Evolutionary conservation across 805 yeast genomes (phyloP), one percentile per base, ranked within the genome.

Genomic region (Yamadazyma tumulicola): DNA sequence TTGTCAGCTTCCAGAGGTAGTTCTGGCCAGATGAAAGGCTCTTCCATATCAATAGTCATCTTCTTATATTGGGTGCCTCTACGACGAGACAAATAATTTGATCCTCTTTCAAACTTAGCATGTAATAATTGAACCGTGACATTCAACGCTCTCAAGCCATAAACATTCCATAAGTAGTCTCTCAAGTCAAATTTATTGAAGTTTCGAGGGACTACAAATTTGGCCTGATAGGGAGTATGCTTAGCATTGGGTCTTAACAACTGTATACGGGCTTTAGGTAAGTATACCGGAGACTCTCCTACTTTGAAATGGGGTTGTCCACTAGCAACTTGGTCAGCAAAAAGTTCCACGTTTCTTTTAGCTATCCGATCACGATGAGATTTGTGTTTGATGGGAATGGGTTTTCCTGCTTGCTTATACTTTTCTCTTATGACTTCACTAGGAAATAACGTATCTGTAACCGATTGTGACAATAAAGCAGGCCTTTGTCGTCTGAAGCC

Each of bases 161-260:
- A 93, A 4, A 93, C 69, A 50, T 89, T 79, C 75, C 80, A 93
- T 43, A 93, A 69, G 55, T 93, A 93, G 64, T 93, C 99, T 59
- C 98, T 77, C 42, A 93, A 71, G 59, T 91, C 97, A 65, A 93
- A 70, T 59, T 89, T 91, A 69, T 93, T 93, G 72, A 93, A 89
- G 36, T 85, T 77, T 53, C 84, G 78, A 11, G 99, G 98, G 13
- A 94, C 98, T 45, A 85, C 77, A 61, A 93, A 93, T 58, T 87
- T 88, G 32, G 97, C 97, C 61, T 88, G 97, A 64, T 85, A 89
- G 31, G 99, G 99, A 0, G 96, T 85, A 61, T 86, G 95, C 54
- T 85, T 85, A n/a, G 97, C 96, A 52, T 85, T 85, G 27, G 97
- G 96, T 54, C 95, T 75, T 43, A 93, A 64, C 20, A 91, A 67